phyloP scores from a whole-genome alignment of 179 eudicot species.

The Spergularia azorica region DNA sequence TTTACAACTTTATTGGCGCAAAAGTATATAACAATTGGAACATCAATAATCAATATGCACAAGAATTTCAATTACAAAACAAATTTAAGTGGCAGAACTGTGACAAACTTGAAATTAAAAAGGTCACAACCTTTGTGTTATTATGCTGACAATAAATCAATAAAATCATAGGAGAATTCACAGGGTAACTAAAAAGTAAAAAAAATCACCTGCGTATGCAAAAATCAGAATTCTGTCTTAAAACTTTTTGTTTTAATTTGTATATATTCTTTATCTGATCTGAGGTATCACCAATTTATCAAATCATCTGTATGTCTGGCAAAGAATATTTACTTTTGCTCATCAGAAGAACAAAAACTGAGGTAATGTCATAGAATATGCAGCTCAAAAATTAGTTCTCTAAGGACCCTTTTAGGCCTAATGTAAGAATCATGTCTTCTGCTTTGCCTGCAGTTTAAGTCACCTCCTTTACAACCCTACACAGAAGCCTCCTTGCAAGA shows the following conservation, averaged over 20 bases:
- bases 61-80: too few species aligned
- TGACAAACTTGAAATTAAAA: too few species aligned
- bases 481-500: constrained; percentile 33
- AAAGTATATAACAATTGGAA: too few species aligned
- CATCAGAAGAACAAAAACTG: constrained; percentile 14
- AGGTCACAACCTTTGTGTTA: too few species aligned
- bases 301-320: not conserved
- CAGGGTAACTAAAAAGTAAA: not conserved
- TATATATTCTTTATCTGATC: not conserved
- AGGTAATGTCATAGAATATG: constrained; percentile 1
- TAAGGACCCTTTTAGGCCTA: not conserved
- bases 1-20: too few species aligned
- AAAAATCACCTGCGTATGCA: too few species aligned
- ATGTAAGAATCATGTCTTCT: constrained; percentile 30
- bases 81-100: too few species aligned
- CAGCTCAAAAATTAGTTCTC: not conserved
- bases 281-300: constrained; percentile 1
- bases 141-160: too few species aligned
- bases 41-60: too few species aligned
- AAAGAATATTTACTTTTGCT: constrained; percentile 33
- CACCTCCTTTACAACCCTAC: constrained; percentile 36
- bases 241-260: not conserved
- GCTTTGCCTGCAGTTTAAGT: constrained; percentile 40
- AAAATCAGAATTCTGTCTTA: too few species aligned
- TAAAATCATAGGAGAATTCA: too few species aligned